Conservation (phyloP, 2,329 filamentous ascomycete genomes). For the Talaromyces verruculosus region DNA sequence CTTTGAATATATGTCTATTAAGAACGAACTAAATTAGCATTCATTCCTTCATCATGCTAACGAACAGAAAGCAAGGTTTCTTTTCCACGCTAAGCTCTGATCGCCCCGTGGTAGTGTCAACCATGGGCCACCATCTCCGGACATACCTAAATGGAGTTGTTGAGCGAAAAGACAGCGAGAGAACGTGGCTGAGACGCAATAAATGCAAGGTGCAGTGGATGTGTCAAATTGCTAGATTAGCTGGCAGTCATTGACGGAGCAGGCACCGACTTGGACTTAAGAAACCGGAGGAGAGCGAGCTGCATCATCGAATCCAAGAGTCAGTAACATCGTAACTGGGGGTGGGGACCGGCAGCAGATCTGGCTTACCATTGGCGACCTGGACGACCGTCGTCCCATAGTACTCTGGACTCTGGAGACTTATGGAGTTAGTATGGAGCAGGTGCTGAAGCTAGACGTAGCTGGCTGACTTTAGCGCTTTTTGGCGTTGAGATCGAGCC, state of each 20-base stretch:
- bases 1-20: neutral
- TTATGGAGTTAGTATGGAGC: neutral
- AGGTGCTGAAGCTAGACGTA: neutral
- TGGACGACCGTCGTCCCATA: neutral
- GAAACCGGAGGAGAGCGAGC: neutral
- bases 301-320: neutral
- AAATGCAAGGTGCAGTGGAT: neutral
- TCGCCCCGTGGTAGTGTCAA: slow-evolving; percentile 13
- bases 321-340: neutral
- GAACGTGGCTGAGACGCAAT: neutral
- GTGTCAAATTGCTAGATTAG: neutral
- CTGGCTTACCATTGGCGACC: slow-evolving; percentile 1
- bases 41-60: neutral
- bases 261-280: neutral
- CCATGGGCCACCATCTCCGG: slow-evolving; percentile 4
- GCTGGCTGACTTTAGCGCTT: slow-evolving; percentile 2
- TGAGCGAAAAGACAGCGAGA: neutral
- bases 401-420: neutral
- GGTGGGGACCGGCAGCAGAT: neutral
- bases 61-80: neutral
- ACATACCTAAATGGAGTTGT: neutral
- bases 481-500: neutral
- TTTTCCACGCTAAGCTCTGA: slow-evolving; percentile 17
- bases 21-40: neutral
- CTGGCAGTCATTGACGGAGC: neutral